A percentile compares a stretch with the other conserved stretches of the same genome.
phyloP scores from a whole-genome alignment of 176 grass and related monocot species.

The Phyllostachys edulis region DNA sequence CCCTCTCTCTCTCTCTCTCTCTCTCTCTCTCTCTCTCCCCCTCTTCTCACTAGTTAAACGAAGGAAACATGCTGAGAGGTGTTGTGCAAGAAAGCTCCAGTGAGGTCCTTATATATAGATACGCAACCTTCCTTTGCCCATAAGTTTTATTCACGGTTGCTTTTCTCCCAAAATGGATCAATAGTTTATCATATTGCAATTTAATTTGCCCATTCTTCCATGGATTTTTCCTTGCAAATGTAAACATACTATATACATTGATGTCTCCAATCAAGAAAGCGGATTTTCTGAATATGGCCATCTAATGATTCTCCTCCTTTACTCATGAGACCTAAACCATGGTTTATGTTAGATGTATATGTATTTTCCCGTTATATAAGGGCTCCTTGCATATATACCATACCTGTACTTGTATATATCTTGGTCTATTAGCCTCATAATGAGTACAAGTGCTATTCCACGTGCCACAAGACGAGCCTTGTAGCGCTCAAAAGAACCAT shows the following conservation, averaged over 20 bases:
- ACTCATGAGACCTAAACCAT: slow-evolving; percentile 4
- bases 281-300: slow-evolving; percentile 2
- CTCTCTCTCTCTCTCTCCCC: slow-evolving; percentile 16
- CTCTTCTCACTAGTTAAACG: background rate
- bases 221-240: background rate
- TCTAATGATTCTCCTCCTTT: background rate
- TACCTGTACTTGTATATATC: too few relatives aligned
- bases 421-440: too few relatives aligned
- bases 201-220: slow-evolving; percentile 2
- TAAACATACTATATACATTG: background rate
- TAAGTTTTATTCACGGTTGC: slow-evolving; percentile 30
- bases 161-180: slow-evolving; percentile 37
- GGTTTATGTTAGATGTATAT: too few relatives aligned
- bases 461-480: too few relatives aligned
- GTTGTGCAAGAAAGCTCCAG: slow-evolving; percentile 47
- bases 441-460: too few relatives aligned
- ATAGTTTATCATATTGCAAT: slow-evolving; percentile 25
- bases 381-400: too few relatives aligned
- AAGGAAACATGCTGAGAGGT: slow-evolving; percentile 27
- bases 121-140: slow-evolving; percentile 47
- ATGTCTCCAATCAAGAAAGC: background rate
- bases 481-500: too few relatives aligned
- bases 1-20: slow-evolving; percentile 19
- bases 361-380: too few relatives aligned
- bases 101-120: slow-evolving; percentile 55